A percentile compares a stretch with the other conserved stretches of the same genome.
phyloP scores from a whole-genome alignment of 352 stramenopile species.

The Pythium utonaiense region DNA sequence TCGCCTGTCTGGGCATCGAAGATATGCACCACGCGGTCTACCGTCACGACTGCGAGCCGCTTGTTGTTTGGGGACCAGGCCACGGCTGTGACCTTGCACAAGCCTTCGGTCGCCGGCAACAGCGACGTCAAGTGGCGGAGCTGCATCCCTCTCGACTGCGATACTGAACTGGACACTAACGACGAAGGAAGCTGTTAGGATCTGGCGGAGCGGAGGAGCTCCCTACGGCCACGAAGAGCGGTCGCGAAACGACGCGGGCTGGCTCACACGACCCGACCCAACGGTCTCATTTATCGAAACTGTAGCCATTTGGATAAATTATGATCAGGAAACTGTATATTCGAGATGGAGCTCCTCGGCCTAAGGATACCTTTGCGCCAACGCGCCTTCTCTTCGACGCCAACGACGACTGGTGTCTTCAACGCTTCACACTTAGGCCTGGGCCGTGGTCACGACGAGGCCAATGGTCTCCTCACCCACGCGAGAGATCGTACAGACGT shows the following conservation, averaged over 20 bases:
- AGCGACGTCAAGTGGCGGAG: constrained; percentile 90
- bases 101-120: constrained; percentile 84
- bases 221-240: background rate
- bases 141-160: constrained; percentile 92
- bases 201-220: background rate
- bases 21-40: constrained; percentile 91
- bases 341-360: too few relatives aligned
- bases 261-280: background rate
- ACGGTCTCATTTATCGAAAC: background rate
- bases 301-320: background rate
- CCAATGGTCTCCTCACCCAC: constrained; percentile 96
- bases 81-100: constrained; percentile 92
- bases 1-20: constrained; percentile 92
- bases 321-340: constrained; percentile 1
- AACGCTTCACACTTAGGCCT: constrained; percentile 11
- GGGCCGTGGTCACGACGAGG: constrained; percentile 82
- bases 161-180: too few relatives aligned
- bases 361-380: background rate
- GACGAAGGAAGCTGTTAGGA: background rate
- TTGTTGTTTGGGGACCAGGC: constrained; percentile 92
- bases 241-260: constrained; percentile 42
- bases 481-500: constrained; percentile 90
- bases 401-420: background rate
- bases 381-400: constrained; percentile 1
- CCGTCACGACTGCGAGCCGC: constrained; percentile 89